Base-by-base conservation (phyloP, 1,284 basidiomycete species). In the Mycosarcoma mackinlayi region DNA sequence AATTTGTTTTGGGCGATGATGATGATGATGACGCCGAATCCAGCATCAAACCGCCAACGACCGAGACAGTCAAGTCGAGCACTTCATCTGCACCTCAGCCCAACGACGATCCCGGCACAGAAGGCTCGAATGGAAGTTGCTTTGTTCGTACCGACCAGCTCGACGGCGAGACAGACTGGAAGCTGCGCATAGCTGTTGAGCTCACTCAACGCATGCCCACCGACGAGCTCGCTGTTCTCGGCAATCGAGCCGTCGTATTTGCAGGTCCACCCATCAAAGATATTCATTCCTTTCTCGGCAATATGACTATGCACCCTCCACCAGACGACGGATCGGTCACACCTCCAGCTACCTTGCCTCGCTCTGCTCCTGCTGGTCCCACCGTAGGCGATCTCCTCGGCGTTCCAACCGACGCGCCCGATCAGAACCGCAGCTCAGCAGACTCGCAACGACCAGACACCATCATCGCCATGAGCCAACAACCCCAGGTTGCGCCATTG, bases 121-220 rank as follows among this genome's bases (percentile, higher is more conserved):
- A 55, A n/a, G 94, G 94, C 69, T 83, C 87, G 4, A 89, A 90
- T 30, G 96, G 96, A 2, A 94, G 94, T 1, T 98, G 95, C 82
- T 99, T 98, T 83, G 92, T 99, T 51, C 87, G 95, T 6, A 99
- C 96, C 0, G 96, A 99, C 83, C 96, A 98, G 81, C 87, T 99
- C 10, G 96, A 99, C 75, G 96, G 96, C 40, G 96, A 99, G 84
- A 99, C 96, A 1, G 96, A 98, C 78, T 98, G 96, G 96, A 99
- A 99, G 83, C 85, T 98, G 47, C 89, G 92, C 10, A 90, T 97
- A 1, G 94, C 95, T 0, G 90, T 96, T 4, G 88, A 90, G 1
- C 86, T 89, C 24, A 92, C 91, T 27, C 94, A 97, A 84, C 89
- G 89, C 74, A 83, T 95, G 62, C 85, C 85, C 0, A 88, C 86